phyloP scores from a whole-genome alignment of 2,329 filamentous ascomycete genomes.

The Sporothrix pallida region DNA sequence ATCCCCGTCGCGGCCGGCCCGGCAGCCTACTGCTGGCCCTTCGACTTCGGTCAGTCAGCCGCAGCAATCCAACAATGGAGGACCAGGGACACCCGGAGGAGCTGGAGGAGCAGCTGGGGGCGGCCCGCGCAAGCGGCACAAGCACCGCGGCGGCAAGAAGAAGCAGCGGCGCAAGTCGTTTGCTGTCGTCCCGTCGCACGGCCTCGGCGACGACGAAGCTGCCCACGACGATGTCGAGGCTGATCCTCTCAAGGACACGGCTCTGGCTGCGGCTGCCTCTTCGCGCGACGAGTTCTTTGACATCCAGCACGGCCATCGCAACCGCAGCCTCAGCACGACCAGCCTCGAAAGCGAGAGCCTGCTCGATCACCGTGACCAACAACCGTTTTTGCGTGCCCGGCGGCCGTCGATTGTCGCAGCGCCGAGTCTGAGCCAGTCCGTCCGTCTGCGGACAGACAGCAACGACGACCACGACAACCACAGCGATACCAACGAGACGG shows the following conservation, averaged over 20 bases:
- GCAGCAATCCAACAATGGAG: not conserved
- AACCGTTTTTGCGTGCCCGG: conserved; percentile 65
- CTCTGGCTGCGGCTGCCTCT: conserved; percentile 23
- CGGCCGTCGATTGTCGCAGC: conserved; percentile 56
- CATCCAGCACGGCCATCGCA: conserved; percentile 44
- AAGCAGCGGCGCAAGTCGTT: conserved; percentile 86
- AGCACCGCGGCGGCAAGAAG: conserved; percentile 79
- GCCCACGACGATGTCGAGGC: conserved; percentile 62
- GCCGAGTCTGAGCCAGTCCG: conserved; percentile 32
- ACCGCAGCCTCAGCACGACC: conserved; percentile 73
- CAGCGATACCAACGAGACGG: conserved; percentile 56
- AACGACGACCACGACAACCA: conserved; percentile 54
- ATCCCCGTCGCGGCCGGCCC: conserved; percentile 4
- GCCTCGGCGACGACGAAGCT: conserved; percentile 27
- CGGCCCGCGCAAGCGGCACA: conserved; percentile 65
- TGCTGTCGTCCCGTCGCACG: conserved; percentile 52
- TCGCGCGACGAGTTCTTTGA: conserved; percentile 55
- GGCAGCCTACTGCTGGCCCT: not conserved
- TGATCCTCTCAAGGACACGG: conserved; percentile 41
- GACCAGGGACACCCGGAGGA: not conserved
- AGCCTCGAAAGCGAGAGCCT: conserved; percentile 89
- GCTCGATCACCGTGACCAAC: conserved; percentile 79
- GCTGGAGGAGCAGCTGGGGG: not conserved
- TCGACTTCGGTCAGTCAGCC: not conserved
- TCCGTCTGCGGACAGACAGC: conserved; percentile 40